Conservation (phyloP, 2,329 filamentous ascomycete species). For the Cryphonectria carpinicola region DNA sequence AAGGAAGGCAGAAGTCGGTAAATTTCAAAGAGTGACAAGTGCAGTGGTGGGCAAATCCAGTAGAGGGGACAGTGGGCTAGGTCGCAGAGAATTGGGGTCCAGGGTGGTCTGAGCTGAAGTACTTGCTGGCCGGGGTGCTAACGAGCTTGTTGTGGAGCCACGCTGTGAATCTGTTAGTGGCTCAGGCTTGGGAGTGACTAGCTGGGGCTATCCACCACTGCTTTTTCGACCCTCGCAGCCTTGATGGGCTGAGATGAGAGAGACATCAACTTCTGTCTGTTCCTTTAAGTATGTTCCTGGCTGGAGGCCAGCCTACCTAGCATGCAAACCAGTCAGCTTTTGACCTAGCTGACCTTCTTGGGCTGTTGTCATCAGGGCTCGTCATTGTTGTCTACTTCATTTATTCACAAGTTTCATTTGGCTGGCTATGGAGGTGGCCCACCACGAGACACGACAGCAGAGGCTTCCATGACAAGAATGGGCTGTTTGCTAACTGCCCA, state of each 20-base stretch:
- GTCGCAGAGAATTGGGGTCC: conserved; percentile 11
- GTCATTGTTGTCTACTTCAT: background rate
- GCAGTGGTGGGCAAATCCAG: conserved; percentile 26
- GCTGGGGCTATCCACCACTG: background rate
- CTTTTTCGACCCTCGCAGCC: background rate
- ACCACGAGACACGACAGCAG: background rate
- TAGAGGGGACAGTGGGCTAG: conserved; percentile 17
- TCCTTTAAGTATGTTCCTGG: background rate
- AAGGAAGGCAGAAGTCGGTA: conserved; percentile 29
- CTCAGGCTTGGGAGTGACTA: background rate
- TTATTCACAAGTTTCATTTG: background rate
- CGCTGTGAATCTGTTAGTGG: background rate
- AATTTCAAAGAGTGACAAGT: conserved; percentile 27
- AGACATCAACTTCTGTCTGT: background rate
- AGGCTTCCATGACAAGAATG: background rate
- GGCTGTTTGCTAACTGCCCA: background rate
- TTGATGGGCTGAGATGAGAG: background rate
- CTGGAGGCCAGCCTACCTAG: background rate
- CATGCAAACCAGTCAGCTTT: background rate
- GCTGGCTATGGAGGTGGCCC: background rate
- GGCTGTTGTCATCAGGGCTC: background rate
- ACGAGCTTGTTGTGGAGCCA: background rate
- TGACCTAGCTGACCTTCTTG: background rate
- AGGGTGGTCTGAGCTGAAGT: conserved; percentile 23
- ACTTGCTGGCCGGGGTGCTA: background rate